Base-by-base conservation (phyloP, 2,329 filamentous ascomycete genomes). In the Pseudocercospora macadamiae region DNA sequence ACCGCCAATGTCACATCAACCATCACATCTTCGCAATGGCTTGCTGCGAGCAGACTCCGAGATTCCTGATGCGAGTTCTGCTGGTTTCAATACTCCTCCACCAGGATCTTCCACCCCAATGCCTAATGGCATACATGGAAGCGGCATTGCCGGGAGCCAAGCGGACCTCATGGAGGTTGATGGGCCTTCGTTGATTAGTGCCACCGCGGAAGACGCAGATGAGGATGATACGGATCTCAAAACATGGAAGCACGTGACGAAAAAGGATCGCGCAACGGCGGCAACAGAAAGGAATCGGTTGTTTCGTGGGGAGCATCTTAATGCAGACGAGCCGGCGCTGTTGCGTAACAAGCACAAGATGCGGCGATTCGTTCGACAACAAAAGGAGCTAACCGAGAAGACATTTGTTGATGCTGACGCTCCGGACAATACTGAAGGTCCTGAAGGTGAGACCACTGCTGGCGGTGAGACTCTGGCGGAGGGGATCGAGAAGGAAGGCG, bases 241-340 rank as follows among this genome's bases (percentile, higher is more conserved):
- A 73, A 90, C 95, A 32, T 99, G 96, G 95, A 99, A 97, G 78
- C 93, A 97, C 75, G 91, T 96, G 37, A 99, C 95, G 1, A 97
- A 97, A 77, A 97, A 95, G 73, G 93, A 96, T 70, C 88, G 95
- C 62, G 95, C 95, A 3, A 79, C 89, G 21, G 86, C 93, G 54
- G 89, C 95, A 59, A 91, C 93, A 64, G 91, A 96, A 72, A 86
- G 95, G 28, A 88, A 92, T 74, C 85, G 89, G 36, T 83, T 99
- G 12, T 96, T 99, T 77, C 47, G 89, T 61, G 89, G 89, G 51
- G 88, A 92, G 68, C 90, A 87, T 69, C 80, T 99, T 51, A 96
- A 97, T 70, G 75, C 84, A 0, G 95, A 99, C 26, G 91, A 96
- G 62, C 91, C 92, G 16, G 95, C 95, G 12, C 79, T 97, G 52